phyloP scores from a whole-genome alignment of 129 eudicot species.

The Helichrysum umbraculigerum region DNA sequence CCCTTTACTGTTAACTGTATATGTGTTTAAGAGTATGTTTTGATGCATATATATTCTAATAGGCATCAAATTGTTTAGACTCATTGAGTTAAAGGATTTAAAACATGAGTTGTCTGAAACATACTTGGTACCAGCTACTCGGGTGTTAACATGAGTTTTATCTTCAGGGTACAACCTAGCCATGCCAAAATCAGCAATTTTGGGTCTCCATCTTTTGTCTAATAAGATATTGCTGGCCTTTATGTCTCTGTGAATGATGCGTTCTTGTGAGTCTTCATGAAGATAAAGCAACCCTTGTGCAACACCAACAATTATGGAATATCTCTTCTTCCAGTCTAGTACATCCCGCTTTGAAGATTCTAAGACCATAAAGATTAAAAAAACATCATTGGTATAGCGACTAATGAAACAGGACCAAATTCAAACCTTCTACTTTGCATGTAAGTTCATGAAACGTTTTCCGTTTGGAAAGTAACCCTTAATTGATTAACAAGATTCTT shows the following conservation, averaged over 20 bases:
- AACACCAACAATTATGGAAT: constrained; percentile 54
- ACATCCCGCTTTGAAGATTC: constrained; percentile 43
- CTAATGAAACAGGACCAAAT: not conserved
- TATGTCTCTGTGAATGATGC: constrained; percentile 84
- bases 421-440: not conserved
- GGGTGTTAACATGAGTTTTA: constrained; percentile 76
- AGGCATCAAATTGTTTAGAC: not conserved
- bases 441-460: not conserved
- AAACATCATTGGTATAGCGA: not conserved
- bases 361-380: constrained; percentile 21
- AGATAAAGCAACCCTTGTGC: constrained; percentile 81
- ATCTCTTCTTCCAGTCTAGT: constrained; percentile 74
- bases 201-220: constrained; percentile 75
- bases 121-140: constrained; percentile 89
- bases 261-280: constrained; percentile 64
- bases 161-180: constrained; percentile 74
- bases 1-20: constrained; percentile 6
- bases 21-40: not conserved
- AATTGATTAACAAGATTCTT: not conserved
- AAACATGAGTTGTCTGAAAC: constrained; percentile 27
- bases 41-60: not conserved
- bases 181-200: constrained; percentile 93
- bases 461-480: not conserved
- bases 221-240: constrained; percentile 82
- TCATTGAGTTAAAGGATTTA: not conserved